Conservation (phyloP, 2,329 filamentous ascomycete species). For the Cladophialophora exuberans region DNA sequence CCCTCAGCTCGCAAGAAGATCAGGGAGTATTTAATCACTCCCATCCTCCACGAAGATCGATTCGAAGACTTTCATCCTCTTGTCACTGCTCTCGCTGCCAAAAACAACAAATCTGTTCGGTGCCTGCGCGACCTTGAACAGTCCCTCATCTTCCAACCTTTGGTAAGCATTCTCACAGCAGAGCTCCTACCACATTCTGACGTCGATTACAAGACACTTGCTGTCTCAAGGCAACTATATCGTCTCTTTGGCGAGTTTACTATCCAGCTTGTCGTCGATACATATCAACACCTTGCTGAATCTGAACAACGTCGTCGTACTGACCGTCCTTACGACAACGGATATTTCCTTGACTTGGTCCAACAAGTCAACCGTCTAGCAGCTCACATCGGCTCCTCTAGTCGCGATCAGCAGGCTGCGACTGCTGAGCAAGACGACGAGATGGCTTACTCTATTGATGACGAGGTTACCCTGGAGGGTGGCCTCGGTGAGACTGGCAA, state of each 20-base stretch:
- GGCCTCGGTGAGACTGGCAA: conserved; percentile 81
- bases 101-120: conserved; percentile 79
- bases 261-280: conserved; percentile 86
- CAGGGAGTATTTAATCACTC: conserved; percentile 75
- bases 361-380: conserved; percentile 93
- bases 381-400: conserved; percentile 75
- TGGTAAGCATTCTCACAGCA: conserved; percentile 68
- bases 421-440: conserved; percentile 57
- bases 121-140: conserved; percentile 94
- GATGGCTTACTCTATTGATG: conserved; percentile 59
- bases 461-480: conserved; percentile 78
- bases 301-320: conserved; percentile 80
- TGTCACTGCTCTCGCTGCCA: conserved; percentile 70
- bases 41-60: conserved; percentile 72
- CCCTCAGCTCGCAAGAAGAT: conserved; percentile 75
- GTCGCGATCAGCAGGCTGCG: conserved; percentile 56
- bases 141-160: conserved; percentile 85
- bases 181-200: conserved; percentile 68
- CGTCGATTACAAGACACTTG: conserved; percentile 74
- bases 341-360: conserved; percentile 94
- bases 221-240: conserved; percentile 71
- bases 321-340: conserved; percentile 91
- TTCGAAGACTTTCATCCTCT: conserved; percentile 82
- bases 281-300: conserved; percentile 82
- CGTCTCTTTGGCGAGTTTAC: conserved; percentile 88